These are phyloP conservation scores for Trichoderma sp. DNA, from an alignment of 2,329 filamentous ascomycete genomes.

Conservation along the genomic window DNA sequence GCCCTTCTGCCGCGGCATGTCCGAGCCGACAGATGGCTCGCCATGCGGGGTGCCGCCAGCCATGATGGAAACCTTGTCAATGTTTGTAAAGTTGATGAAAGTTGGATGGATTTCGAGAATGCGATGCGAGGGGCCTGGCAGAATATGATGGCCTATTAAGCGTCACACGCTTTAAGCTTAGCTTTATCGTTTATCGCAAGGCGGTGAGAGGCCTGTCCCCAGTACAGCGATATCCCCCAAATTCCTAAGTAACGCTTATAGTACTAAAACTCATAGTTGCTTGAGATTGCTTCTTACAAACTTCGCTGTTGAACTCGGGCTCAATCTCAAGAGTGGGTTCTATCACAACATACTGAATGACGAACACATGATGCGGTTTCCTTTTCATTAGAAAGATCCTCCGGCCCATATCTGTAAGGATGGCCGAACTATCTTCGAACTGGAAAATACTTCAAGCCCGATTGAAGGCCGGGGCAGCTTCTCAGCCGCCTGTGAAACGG, in stretches of 20 bases:
- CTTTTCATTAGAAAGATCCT: neutral
- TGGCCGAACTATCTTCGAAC: conserved; percentile 65
- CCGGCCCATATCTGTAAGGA: conserved; percentile 29
- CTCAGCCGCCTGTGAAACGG: conserved; percentile 47
- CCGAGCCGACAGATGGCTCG: conserved; percentile 60
- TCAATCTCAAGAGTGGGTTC: neutral
- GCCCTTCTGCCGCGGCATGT: conserved; percentile 69
- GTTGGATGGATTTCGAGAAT: neutral
- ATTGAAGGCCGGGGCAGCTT: conserved; percentile 53
- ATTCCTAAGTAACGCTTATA: neutral
- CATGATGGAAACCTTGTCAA: conserved; percentile 52
- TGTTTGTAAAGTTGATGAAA: conserved; percentile 24
- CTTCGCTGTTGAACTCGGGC: neutral
- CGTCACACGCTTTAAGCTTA: conserved; percentile 2
- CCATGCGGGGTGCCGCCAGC: conserved; percentile 53
- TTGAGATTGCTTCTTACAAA: neutral
- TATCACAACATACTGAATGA: neutral
- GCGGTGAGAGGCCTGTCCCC: conserved; percentile 15
- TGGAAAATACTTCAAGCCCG: conserved; percentile 78
- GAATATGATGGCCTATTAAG: conserved; percentile 18
- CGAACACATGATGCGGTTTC: neutral
- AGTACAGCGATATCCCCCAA: neutral
- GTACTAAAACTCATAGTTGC: neutral
- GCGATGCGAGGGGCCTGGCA: conserved; percentile 22
- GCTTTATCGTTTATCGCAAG: conserved; percentile 5